Conservation (phyloP, 768 basidiomycete genomes). For the Dictyophora rubrovolvata region DNA sequence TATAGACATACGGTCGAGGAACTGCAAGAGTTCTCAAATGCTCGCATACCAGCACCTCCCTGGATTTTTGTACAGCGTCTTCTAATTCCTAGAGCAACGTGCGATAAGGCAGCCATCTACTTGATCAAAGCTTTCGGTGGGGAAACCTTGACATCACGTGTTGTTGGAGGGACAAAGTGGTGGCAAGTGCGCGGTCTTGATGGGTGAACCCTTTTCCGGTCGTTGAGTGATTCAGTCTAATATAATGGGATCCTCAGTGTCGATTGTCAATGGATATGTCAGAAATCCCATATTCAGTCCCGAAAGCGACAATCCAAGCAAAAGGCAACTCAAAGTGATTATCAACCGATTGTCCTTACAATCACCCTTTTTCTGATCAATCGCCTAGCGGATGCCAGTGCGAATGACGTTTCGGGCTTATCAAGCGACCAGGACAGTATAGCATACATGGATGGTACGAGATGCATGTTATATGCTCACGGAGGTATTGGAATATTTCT, state of each 20-base stretch:
- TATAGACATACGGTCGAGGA: constrained; percentile 77
- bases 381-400: constrained; percentile 2
- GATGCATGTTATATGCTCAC: constrained; percentile 51
- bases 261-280: constrained; percentile 29
- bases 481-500: constrained; percentile 41
- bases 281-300: constrained; percentile 31
- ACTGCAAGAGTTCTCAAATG: constrained; percentile 59
- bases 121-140: constrained; percentile 79
- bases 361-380: neutral
- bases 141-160: constrained; percentile 48
- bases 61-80: constrained; percentile 68
- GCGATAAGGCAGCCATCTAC: constrained; percentile 61
- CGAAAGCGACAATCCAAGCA: constrained; percentile 30
- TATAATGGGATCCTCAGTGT: constrained; percentile 17
- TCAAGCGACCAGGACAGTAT: constrained; percentile 9
- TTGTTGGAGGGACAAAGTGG: constrained; percentile 91
- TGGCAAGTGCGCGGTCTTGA: constrained; percentile 88
- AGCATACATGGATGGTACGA: constrained; percentile 24
- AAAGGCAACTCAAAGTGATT: constrained; percentile 14
- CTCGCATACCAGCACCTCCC: constrained; percentile 74
- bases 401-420: neutral
- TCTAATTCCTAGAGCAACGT: constrained; percentile 62
- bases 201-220: constrained; percentile 29
- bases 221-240: constrained; percentile 9
- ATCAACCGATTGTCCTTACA: constrained; percentile 19